Base-by-base conservation (phyloP, 2,329 filamentous ascomycete genomes). In the Ceratocystis destructans region DNA sequence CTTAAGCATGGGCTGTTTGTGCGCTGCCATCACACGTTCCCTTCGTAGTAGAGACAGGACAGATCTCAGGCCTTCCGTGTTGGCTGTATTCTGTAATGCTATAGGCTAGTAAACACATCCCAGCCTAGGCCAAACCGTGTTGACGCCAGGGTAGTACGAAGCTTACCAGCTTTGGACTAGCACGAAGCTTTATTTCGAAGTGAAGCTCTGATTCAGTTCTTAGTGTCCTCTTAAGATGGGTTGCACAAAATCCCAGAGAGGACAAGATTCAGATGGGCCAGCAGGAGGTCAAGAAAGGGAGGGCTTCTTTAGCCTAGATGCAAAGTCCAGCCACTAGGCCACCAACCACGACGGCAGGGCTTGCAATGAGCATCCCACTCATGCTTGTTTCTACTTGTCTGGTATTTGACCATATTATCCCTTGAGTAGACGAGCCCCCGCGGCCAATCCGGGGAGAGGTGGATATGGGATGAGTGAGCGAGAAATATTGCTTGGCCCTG, bases 81-180 rank as follows among this genome's bases (percentile, higher is more conserved):
- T 59, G n/a, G 6, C 17, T 59, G 31, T 31, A 5, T 6, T 17
- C 22, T 59, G 55, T 59, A n/a, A 22, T 59, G 37, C 31, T 15
- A 37, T 53, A 37, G 55, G 55, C 55, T 59, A 15, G 55, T 25
- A 41, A 41, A 15, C 12, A 41, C 37, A 41, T 41, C 37, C 37
- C 37, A 41, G 10, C 22, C 28, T 10, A 5, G 22, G 15, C 25
- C 17, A 59, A 3, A 37, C 22, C 55, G 33, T 15, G 55, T 59
- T 59, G 55, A 37, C 55, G 5, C 22, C 28, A 59, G 33, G 55
- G 55, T 59, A 59, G 55, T 31, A 59, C 55, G 20, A 37, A 37
- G 31, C 55, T 59, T 59, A 59, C 55, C 55, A 10, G 28, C 55
- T 59, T 59, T 59, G 55, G 55, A 37, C 55, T 59, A 59, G 55